These are phyloP conservation scores for Zoysia matrella DNA, from an alignment of 202 grass and related monocot genomes.

Conservation along the genomic window DNA sequence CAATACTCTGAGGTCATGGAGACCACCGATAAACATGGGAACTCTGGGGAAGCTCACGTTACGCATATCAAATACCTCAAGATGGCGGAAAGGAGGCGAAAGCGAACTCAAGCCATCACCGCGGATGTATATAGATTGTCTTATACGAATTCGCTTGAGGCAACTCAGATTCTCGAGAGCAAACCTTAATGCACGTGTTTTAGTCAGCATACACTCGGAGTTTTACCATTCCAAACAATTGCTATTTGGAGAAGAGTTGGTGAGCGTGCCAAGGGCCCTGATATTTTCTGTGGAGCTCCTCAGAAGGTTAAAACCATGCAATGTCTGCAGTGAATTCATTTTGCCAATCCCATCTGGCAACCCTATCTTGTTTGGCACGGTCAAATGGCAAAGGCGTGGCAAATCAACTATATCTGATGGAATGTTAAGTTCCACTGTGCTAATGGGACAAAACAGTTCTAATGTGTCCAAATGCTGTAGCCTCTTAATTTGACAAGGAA, in stretches of 20 bases:
- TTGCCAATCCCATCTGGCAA: slow-evolving; percentile 4
- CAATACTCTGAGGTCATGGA: background rate
- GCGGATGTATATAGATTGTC: background rate
- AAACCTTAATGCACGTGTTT: background rate
- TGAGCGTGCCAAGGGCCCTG: slow-evolving; percentile 4
- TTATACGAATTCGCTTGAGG: background rate
- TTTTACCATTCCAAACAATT: no score
- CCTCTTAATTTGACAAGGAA: background rate
- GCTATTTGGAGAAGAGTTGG: background rate
- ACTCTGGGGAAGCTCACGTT: background rate
- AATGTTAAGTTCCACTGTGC: background rate
- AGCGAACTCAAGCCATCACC: background rate
- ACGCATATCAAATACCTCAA: fast-evolving
- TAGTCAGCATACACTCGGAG: background rate
- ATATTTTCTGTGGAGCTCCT: background rate
- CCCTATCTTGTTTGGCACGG: fast-evolving
- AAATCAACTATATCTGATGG: background rate
- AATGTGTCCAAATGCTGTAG: slow-evolving; percentile 29
- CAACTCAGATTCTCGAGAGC: background rate
- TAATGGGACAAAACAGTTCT: background rate
- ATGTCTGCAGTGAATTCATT: background rate
- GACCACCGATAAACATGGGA: background rate
- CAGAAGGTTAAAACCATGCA: fast-evolving
- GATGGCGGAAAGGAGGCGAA: background rate
- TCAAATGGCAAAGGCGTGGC: background rate